These are phyloP conservation scores for Coprinellus aureogranulatus DNA, from an alignment of 768 basidiomycete genomes.

Conservation along the genomic window DNA sequence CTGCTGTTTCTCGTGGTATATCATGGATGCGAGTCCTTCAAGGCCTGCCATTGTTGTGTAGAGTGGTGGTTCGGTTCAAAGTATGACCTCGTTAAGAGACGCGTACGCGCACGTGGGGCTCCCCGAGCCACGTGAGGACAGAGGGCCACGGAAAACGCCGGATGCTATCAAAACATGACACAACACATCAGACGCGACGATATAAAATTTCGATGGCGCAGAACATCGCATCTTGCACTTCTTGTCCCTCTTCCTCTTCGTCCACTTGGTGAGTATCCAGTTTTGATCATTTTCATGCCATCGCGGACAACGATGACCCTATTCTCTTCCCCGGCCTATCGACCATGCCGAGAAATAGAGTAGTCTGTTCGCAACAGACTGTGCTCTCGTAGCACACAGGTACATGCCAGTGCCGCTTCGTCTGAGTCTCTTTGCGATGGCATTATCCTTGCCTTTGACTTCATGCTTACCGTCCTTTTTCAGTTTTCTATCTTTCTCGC, in stretches of 20 bases:
- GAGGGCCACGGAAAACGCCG: background rate
- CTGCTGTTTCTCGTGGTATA: constrained; percentile 82
- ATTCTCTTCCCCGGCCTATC: constrained; percentile 92
- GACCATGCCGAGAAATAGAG: constrained; percentile 86
- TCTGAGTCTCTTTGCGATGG: constrained; percentile 47
- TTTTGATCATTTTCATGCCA: background rate
- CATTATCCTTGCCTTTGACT: background rate
- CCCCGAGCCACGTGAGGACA: background rate
- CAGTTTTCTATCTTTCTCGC: background rate
- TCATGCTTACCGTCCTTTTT: background rate
- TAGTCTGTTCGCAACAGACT: constrained; percentile 72
- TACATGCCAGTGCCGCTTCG: constrained; percentile 88
- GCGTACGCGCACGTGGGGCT: background rate
- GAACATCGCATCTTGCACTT: background rate
- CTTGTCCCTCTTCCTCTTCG: background rate
- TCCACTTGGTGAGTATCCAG: background rate
- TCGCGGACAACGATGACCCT: constrained; percentile 54
- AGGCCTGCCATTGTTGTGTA: constrained; percentile 53
- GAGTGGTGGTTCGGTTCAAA: constrained; percentile 3
- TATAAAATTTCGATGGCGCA: constrained; percentile 3
- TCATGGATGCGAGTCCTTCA: constrained; percentile 49
- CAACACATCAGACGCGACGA: background rate
- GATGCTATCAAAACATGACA: background rate
- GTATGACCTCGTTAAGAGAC: constrained; percentile 1
- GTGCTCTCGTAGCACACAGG: constrained; percentile 56